Evolutionary conservation across 345 rosid species (phyloP).

Genomic region (Mangifera indica): DNA sequence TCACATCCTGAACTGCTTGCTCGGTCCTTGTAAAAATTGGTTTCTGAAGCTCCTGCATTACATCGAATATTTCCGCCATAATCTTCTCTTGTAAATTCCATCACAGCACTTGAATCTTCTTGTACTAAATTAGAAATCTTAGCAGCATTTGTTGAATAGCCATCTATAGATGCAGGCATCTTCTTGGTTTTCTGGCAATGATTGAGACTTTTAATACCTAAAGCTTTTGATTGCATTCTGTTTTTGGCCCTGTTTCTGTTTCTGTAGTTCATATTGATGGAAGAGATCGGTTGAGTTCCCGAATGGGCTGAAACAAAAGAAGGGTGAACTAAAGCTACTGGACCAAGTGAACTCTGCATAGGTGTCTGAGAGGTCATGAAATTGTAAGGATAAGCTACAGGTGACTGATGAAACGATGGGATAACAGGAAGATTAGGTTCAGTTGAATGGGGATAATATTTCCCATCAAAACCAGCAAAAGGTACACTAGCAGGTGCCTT

Average conservation of each 20-base stretch:
- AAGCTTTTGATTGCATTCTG: conserved; percentile 24
- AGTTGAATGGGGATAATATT: conserved; percentile 20
- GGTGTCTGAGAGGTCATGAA: conserved; percentile 15
- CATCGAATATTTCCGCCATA: conserved; percentile 9
- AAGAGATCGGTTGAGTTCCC: conserved; percentile 25
- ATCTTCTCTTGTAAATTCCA: conserved; percentile 20
- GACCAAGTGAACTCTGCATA: conserved; percentile 31
- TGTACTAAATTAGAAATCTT: conserved; percentile 37
- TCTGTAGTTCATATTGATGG: conserved; percentile 26
- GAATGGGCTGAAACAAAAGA: conserved; percentile 30
- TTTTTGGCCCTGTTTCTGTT: conserved; percentile 25
- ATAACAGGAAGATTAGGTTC: conserved; percentile 21
- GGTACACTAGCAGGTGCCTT: conserved; percentile 24
- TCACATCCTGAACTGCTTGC: conserved; percentile 16
- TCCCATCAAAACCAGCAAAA: conserved; percentile 19
- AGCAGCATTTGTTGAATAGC: conserved; percentile 20
- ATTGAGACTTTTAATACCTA: conserved; percentile 20
- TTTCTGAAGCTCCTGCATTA: conserved; percentile 12
- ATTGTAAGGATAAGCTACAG: conserved; percentile 16
- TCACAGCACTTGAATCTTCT: conserved; percentile 21
- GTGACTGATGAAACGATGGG: conserved; percentile 14
- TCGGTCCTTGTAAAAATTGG: conserved; percentile 19
- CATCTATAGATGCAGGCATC: conserved; percentile 30
- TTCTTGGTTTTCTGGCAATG: conserved; percentile 33
- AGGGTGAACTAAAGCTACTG: conserved; percentile 19